phyloP scores from a whole-genome alignment of 2,329 filamentous ascomycete genomes.

The Didymella pomorum region DNA sequence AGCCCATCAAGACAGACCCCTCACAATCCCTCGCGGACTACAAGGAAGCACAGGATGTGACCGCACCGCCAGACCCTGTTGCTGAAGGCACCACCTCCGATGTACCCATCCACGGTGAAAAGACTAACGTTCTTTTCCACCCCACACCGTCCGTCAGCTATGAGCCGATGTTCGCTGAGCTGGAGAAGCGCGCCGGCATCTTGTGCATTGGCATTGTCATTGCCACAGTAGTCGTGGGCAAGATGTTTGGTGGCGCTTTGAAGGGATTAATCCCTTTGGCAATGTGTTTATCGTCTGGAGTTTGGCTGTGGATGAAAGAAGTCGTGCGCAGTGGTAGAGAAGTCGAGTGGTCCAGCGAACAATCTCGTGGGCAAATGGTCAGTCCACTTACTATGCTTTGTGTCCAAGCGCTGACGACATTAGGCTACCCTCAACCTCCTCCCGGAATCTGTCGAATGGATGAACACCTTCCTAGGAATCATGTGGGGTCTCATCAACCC shows the following conservation, averaged over 20 bases:
- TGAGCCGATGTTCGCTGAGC: constrained; percentile 80
- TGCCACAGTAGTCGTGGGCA: constrained; percentile 78
- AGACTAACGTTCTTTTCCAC: constrained; percentile 95
- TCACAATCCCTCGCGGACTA: constrained; percentile 81
- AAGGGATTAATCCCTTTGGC: constrained; percentile 79
- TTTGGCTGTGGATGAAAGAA: constrained; percentile 91
- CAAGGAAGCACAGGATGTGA: constrained; percentile 84
- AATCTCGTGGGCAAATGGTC: constrained; percentile 80
- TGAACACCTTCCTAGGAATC: constrained; percentile 86
- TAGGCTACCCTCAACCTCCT: constrained; percentile 85
- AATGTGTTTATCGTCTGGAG: constrained; percentile 74
- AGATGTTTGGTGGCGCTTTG: constrained; percentile 78
- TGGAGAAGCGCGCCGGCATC: constrained; percentile 78
- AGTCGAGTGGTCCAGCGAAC: constrained; percentile 87
- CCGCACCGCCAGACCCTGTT: constrained; percentile 87
- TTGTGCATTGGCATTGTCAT: constrained; percentile 76
- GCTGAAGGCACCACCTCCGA: constrained; percentile 85
- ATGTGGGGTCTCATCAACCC: constrained; percentile 94
- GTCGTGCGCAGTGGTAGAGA: constrained; percentile 82
- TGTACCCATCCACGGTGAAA: constrained; percentile 94
- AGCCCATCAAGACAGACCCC: constrained; percentile 73
- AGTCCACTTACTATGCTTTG: constrained; percentile 23
- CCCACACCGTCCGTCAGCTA: constrained; percentile 90
- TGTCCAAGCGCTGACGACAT: background rate
- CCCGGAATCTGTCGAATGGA: constrained; percentile 90